Conservation (phyloP, 2,329 filamentous ascomycete genomes). For the Tolypocladium ovalisporum region DNA sequence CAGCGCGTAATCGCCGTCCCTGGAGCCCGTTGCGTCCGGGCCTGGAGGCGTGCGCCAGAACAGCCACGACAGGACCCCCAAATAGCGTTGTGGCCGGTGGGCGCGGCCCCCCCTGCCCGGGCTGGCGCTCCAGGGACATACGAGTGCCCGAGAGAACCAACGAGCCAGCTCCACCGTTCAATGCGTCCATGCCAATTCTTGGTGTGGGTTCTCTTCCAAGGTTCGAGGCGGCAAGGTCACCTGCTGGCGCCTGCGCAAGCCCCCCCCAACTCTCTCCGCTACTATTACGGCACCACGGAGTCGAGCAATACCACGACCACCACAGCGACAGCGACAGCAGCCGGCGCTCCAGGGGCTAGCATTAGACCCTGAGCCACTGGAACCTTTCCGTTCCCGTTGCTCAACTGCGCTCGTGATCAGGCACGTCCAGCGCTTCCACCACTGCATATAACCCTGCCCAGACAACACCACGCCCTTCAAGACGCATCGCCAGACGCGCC, state of each 20-base stretch:
- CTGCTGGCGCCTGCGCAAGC: background rate
- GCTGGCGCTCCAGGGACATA: background rate
- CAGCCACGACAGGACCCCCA: background rate
- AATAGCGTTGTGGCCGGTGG: no score
- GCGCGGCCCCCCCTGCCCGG: no score
- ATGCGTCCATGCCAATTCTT: background rate
- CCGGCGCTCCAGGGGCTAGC: background rate
- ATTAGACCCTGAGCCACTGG: background rate
- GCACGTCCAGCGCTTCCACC: background rate
- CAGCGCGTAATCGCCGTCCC: no score
- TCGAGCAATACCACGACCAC: background rate
- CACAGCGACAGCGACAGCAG: background rate
- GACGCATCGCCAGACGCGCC: background rate
- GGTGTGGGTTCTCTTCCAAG: background rate
- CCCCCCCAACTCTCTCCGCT: background rate
- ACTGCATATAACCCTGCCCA: background rate
- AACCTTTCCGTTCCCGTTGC: background rate
- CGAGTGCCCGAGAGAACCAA: no score
- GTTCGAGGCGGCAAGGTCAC: background rate
- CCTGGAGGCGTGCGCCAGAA: background rate
- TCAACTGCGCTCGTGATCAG: background rate
- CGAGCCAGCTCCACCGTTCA: background rate
- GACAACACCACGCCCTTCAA: background rate
- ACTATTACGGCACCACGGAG: no score
- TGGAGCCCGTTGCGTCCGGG: no score